Conservation (phyloP, 306 rosid genomes). For the Rosa multiflora region DNA sequence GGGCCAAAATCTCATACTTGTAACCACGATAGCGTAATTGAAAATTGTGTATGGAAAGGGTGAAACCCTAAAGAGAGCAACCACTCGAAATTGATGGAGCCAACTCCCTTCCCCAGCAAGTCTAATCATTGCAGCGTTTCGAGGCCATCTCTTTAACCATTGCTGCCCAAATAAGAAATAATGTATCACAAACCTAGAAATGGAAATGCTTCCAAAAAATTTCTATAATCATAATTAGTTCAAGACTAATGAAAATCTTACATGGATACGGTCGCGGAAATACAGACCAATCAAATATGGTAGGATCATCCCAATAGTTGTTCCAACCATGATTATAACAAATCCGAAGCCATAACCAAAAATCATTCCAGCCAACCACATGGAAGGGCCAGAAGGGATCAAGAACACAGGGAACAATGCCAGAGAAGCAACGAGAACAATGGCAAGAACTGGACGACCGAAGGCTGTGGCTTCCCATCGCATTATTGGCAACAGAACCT, state of each 20-base stretch:
- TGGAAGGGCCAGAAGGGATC: conserved; percentile 96
- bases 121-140: conserved; percentile 81
- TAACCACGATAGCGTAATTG: conserved; percentile 89
- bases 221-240: conserved; percentile 7
- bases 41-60: conserved; percentile 98
- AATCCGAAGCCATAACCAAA: conserved; percentile 97
- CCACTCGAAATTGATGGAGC: conserved; percentile 89
- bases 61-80: conserved; percentile 84
- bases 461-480: conserved; percentile 98
- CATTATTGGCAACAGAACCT: conserved; percentile 86
- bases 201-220: background rate
- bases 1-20: conserved; percentile 95
- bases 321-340: conserved; percentile 89
- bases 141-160: conserved; percentile 95
- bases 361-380: conserved; percentile 99
- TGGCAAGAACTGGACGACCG: conserved; percentile 92
- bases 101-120: conserved; percentile 95
- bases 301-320: conserved; percentile 96
- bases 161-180: conserved; percentile 47
- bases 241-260: conserved; percentile 34
- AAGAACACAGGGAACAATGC: conserved; percentile 84
- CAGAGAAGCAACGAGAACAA: conserved; percentile 81
- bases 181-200: conserved; percentile 13
- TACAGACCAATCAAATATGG: conserved; percentile 82
- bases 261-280: conserved; percentile 91